phyloP scores from a whole-genome alignment of 2,329 filamentous ascomycete species.

The Fusarium tanahbumbuense region DNA sequence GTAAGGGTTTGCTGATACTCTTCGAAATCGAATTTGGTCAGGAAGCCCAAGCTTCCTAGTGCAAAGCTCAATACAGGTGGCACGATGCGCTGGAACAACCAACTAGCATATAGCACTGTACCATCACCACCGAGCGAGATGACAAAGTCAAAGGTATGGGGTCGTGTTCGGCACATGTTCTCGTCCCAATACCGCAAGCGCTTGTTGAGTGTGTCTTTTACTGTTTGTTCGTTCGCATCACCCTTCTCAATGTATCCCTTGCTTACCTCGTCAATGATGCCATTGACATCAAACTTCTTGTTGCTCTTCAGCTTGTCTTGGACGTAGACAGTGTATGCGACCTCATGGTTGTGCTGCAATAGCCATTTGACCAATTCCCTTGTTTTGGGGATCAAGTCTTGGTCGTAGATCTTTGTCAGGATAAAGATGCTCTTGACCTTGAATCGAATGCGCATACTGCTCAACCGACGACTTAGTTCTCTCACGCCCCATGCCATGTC shows the following conservation, averaged over 20 bases:
- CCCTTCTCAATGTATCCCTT: slow-evolving; percentile 55
- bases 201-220: slow-evolving; percentile 53
- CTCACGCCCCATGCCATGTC: slow-evolving; percentile 98
- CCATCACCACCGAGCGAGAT: slow-evolving; percentile 94
- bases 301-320: slow-evolving; percentile 80
- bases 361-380: slow-evolving; percentile 85
- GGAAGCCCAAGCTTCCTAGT: slow-evolving; percentile 89
- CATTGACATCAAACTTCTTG: slow-evolving; percentile 77
- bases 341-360: slow-evolving; percentile 74
- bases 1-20: slow-evolving; percentile 76
- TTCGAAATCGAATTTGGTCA: slow-evolving; percentile 96
- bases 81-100: slow-evolving; percentile 95
- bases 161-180: slow-evolving; percentile 78
- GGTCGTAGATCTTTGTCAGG: slow-evolving; percentile 91
- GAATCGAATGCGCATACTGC: slow-evolving; percentile 84
- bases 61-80: slow-evolving; percentile 93
- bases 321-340: slow-evolving; percentile 82
- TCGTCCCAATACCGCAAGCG: slow-evolving; percentile 87
- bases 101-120: slow-evolving; percentile 96
- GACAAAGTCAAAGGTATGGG: slow-evolving; percentile 93
- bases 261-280: slow-evolving; percentile 72
- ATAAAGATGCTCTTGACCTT: slow-evolving; percentile 87
- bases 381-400: slow-evolving; percentile 80
- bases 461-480: slow-evolving; percentile 86
- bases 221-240: slow-evolving; percentile 50